Conservation (phyloP, 2,329 filamentous ascomycete genomes). For the Aotearoamyces nothofagi region DNA sequence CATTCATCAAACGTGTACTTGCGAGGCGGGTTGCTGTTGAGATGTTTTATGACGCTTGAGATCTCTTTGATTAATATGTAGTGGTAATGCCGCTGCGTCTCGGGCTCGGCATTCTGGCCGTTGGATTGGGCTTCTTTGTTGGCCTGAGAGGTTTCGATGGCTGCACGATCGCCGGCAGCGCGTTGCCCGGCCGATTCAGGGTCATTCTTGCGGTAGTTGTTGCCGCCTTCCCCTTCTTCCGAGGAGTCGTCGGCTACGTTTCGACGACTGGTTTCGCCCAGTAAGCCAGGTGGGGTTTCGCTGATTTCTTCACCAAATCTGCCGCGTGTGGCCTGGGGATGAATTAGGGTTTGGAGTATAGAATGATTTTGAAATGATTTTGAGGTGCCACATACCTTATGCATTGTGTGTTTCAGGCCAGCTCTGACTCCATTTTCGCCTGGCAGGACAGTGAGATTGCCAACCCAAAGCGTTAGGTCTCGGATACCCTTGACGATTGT, state of each 20-base stretch:
- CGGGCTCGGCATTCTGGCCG: slow-evolving; percentile 19
- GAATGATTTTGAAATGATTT: too few species aligned
- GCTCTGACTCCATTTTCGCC: slow-evolving; percentile 33
- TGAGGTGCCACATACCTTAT: slow-evolving; percentile 15
- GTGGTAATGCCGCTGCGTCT: slow-evolving; percentile 28
- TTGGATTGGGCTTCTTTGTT: slow-evolving; percentile 6
- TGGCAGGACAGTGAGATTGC: slow-evolving; percentile 44
- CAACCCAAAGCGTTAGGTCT: slow-evolving; percentile 38
- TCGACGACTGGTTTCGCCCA: slow-evolving; percentile 18
- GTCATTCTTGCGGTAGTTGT: slow-evolving; percentile 6
- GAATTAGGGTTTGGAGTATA: too few species aligned
- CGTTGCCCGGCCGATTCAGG: slow-evolving; percentile 11
- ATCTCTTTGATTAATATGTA: slow-evolving; percentile 62
- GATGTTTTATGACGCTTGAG: slow-evolving; percentile 45
- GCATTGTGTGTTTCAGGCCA: slow-evolving; percentile 28
- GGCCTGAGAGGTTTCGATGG: slow-evolving; percentile 6
- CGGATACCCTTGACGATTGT: slow-evolving; percentile 55
- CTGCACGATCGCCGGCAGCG: slow-evolving; percentile 3
- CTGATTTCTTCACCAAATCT: slow-evolving; percentile 19
- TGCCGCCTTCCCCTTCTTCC: background rate
- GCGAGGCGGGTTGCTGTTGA: slow-evolving; percentile 39
- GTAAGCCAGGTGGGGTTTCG: slow-evolving; percentile 26
- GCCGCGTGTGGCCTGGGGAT: slow-evolving; percentile 25
- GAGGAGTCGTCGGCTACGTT: slow-evolving; percentile 10
- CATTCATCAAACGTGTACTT: slow-evolving; percentile 73